phyloP scores from a whole-genome alignment of 371 early-diverging fungal genomes.

The Lichtheimia corymbifera region DNA sequence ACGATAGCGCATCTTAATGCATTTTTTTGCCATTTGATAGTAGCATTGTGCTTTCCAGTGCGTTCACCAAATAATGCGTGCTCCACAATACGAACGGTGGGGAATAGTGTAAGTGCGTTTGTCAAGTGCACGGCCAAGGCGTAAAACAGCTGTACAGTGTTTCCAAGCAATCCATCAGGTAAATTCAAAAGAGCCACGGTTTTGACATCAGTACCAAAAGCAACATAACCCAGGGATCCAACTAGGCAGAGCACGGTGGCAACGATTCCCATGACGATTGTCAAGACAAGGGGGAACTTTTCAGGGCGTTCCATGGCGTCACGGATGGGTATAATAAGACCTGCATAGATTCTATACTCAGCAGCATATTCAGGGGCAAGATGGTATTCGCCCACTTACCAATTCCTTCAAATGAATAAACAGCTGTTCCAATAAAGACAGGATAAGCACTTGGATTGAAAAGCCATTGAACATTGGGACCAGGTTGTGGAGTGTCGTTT shows the following conservation, averaged over 20 bases:
- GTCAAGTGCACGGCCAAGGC: conserved; percentile 86
- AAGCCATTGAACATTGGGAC: conserved; percentile 42
- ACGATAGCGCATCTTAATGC: conserved; percentile 72
- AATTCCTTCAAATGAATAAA: conserved; percentile 92
- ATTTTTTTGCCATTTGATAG: conserved; percentile 89
- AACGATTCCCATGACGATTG: conserved; percentile 69
- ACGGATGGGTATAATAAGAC: conserved; percentile 88
- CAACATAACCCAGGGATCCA: conserved; percentile 81
- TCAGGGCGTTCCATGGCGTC: conserved; percentile 84
- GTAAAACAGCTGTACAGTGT: conserved; percentile 79
- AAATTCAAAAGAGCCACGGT: conserved; percentile 85
- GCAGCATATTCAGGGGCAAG: neutral
- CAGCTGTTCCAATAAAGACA: conserved; percentile 90
- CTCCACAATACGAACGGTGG: conserved; percentile 88
- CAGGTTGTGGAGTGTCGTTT: conserved; percentile 18
- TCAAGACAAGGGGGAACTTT: conserved; percentile 74
- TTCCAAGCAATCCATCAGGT: conserved; percentile 59
- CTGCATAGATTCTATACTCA: conserved; percentile 32
- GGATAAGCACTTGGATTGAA: conserved; percentile 63
- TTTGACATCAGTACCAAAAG: conserved; percentile 82
- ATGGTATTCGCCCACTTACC: conserved; percentile 20
- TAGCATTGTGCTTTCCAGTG: conserved; percentile 40
- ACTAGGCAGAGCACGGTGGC: conserved; percentile 72
- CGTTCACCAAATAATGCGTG: conserved; percentile 59
- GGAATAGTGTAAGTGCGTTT: conserved; percentile 85